These are phyloP conservation scores for Posidonia australis DNA, from an alignment of 106 monocot genomes.

Conservation along the genomic window DNA sequence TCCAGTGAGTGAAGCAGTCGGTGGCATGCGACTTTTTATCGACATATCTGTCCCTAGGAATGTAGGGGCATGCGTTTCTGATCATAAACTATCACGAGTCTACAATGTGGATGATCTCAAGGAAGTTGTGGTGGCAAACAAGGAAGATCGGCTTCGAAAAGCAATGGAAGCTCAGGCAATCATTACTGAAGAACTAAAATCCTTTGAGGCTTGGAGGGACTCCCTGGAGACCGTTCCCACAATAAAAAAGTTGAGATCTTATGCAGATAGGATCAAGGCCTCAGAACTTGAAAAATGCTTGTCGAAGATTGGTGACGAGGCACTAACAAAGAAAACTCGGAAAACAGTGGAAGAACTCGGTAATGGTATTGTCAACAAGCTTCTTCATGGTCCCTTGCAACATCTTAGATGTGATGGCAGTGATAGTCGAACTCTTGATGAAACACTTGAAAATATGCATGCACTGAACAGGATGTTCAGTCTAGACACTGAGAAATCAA, in stretches of 20 bases:
- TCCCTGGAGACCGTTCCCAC: conserved; percentile 95
- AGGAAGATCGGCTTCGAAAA: conserved; percentile 80
- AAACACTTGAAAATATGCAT: conserved; percentile 95
- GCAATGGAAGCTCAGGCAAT: conserved; percentile 85
- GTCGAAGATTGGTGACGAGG: conserved; percentile 67
- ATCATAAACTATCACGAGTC: conserved; percentile 32
- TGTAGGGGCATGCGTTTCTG: conserved; percentile 66
- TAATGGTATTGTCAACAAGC: conserved; percentile 85
- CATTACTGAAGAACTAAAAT: conserved; percentile 57
- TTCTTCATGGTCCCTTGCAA: conserved; percentile 88
- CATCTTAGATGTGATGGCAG: conserved; percentile 89
- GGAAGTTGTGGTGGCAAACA: conserved; percentile 94
- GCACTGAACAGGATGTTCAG: conserved; percentile 94
- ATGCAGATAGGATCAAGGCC: conserved; percentile 66
- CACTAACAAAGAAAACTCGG: conserved; percentile 52
- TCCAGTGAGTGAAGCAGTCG: conserved; percentile 27
- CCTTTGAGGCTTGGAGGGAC: conserved; percentile 91
- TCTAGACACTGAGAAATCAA: conserved; percentile 73
- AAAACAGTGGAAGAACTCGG: conserved; percentile 74
- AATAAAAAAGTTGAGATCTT: conserved; percentile 87
- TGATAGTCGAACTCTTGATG: conserved; percentile 76
- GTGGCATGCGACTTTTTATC: conserved; percentile 63
- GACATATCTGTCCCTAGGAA: conserved; percentile 98
- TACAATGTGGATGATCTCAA: conserved; percentile 90
- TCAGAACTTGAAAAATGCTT: conserved; percentile 86